Conservation (phyloP, 306 rosid species). For the Pyrus betulifolia region DNA sequence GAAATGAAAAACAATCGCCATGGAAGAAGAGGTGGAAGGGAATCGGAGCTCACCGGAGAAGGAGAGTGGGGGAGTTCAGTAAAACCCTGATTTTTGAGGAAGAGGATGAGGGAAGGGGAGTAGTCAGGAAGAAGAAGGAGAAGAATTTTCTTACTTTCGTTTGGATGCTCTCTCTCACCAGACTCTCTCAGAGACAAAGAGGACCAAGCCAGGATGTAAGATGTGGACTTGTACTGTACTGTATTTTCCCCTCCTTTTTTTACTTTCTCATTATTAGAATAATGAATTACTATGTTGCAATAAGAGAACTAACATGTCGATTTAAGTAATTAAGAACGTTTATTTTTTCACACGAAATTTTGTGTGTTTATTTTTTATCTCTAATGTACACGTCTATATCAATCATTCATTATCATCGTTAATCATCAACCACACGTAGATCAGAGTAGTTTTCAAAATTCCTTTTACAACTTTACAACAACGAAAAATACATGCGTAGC, state of each 20-base stretch:
- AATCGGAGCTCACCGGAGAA: constrained; percentile 25
- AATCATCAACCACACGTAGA: too few species aligned
- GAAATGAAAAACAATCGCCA: not conserved
- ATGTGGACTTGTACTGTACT: not conserved
- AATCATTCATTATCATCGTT: too few species aligned
- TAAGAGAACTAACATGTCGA: too few species aligned
- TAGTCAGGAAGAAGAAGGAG: constrained; percentile 7
- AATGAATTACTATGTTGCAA: not conserved
- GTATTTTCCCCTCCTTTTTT: not conserved
- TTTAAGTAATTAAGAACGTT: too few species aligned
- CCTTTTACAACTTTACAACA: too few species aligned
- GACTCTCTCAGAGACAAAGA: not conserved
- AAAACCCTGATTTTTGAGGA: constrained; percentile 15
- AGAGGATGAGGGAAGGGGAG: constrained; percentile 17
- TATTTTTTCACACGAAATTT: too few species aligned
- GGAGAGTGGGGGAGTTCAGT: not conserved
- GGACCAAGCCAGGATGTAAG: not conserved
- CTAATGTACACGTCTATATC: too few species aligned
- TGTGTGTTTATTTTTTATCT: too few species aligned
- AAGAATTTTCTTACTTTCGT: constrained; percentile 6
- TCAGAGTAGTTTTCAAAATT: too few species aligned
- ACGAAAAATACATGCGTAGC: too few species aligned
- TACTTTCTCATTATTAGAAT: not conserved
- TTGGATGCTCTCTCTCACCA: not conserved
- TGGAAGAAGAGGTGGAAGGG: not conserved